Conservation (phyloP, 2,329 filamentous ascomycete species). For the Fusarium oligoseptatum region DNA sequence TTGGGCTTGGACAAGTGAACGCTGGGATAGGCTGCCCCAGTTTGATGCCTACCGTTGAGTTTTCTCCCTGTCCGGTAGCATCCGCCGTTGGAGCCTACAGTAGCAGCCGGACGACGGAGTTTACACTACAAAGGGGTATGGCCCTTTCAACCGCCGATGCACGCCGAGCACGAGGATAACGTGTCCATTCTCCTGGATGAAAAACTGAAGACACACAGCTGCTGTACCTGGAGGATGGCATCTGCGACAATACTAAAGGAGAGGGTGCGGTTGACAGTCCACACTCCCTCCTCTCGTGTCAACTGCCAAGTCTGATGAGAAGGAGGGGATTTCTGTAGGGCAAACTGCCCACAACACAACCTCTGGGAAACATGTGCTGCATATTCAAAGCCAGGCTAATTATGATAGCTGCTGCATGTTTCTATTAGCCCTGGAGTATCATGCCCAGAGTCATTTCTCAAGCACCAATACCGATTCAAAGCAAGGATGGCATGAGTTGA, state of each 20-base stretch:
- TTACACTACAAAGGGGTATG: neutral
- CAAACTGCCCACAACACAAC: conserved; percentile 6
- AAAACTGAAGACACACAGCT: neutral
- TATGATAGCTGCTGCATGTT: conserved; percentile 31
- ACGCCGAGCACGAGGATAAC: neutral
- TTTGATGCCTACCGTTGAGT: neutral
- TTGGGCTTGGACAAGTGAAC: neutral
- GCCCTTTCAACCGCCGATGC: neutral
- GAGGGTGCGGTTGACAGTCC: neutral
- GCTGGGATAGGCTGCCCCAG: neutral
- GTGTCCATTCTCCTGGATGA: neutral
- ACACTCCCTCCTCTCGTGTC: neutral
- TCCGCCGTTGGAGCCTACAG: neutral
- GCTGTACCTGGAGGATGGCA: neutral
- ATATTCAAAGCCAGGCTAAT: conserved; percentile 2
- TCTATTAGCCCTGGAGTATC: conserved; percentile 13
- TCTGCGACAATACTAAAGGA: neutral
- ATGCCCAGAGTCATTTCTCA: conserved; percentile 20
- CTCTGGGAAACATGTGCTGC: neutral
- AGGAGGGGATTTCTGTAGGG: neutral
- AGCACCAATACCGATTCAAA: conserved; percentile 30
- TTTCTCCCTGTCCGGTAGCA: neutral
- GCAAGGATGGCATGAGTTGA: conserved; percentile 20
- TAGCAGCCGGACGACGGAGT: neutral
- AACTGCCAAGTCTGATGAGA: neutral